phyloP scores from a whole-genome alignment of 2,329 filamentous ascomycete genomes.

The Curvularia sp. region DNA sequence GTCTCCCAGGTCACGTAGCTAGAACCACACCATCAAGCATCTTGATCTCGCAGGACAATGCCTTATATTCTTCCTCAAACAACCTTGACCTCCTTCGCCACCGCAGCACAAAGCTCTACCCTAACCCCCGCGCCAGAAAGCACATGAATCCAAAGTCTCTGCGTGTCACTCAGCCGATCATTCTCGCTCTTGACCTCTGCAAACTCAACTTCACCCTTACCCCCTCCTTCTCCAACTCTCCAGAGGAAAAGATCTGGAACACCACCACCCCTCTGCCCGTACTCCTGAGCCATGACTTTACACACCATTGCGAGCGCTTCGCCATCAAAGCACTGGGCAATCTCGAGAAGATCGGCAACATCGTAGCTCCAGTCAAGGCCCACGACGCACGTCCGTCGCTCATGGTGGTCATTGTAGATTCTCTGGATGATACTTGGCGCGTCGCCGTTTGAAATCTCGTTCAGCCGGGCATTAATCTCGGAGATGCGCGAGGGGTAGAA shows the following conservation, averaged over 20 bases:
- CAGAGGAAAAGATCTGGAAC: slow-evolving; percentile 94
- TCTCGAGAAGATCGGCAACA: slow-evolving; percentile 77
- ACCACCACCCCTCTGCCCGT: slow-evolving; percentile 82
- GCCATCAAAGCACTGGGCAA: slow-evolving; percentile 79
- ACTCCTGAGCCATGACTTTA: slow-evolving; percentile 95
- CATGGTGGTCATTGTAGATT: slow-evolving; percentile 72
- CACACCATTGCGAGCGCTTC: slow-evolving; percentile 82
- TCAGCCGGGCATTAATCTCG: slow-evolving; percentile 87
- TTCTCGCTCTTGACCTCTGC: slow-evolving; percentile 69
- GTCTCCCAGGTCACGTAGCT: neutral
- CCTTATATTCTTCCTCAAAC: slow-evolving; percentile 7
- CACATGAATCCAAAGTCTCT: slow-evolving; percentile 96
- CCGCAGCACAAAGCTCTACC: slow-evolving; percentile 79
- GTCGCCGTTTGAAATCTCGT: slow-evolving; percentile 83
- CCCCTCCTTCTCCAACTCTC: slow-evolving; percentile 55
- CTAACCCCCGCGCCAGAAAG: slow-evolving; percentile 81
- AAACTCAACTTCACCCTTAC: slow-evolving; percentile 72
- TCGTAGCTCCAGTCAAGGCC: slow-evolving; percentile 92
- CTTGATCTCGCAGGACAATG: neutral
- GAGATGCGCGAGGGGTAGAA: slow-evolving; percentile 87
- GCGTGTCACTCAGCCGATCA: slow-evolving; percentile 93
- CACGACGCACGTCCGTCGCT: slow-evolving; percentile 81
- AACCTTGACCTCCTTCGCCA: slow-evolving; percentile 61
- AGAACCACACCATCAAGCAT: neutral
- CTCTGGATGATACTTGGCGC: slow-evolving; percentile 70